Base-by-base conservation (phyloP, 2,329 filamentous ascomycete genomes). In the Fusarium devonianum region DNA sequence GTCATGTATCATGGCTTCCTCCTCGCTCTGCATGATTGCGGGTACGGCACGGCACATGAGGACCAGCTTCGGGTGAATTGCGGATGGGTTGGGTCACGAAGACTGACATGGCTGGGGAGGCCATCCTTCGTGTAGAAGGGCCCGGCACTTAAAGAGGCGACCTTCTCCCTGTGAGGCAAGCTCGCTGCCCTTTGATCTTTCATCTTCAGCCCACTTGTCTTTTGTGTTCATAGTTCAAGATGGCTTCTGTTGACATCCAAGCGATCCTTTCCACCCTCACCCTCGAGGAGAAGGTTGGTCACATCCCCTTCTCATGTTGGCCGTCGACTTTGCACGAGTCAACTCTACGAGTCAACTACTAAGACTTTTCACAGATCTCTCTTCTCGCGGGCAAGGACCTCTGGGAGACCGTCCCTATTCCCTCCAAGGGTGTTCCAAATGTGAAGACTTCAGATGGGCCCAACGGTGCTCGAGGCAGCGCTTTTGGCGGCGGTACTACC, bases 251-350 rank as follows among this genome's bases (percentile, higher is more conserved):
- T 50, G 58, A 65, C 43, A 59, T 68, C 2, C 55, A 57, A 21
- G 61, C 63, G 17, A 63, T 69, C 33, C 54, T 69, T 44, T 56
- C 66, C 26, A 65, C 56, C 38, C 58, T 69, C 49, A 65, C 60
- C 26, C 65, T 69, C 34, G 67, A 68, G 49, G 67, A 69, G 37
- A 69, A 69, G 60, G 67, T 63, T 23, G n/a, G 45, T 63, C 32
- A n/a, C 21, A 19, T 12, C 10, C 7, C 18, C n/a, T 13, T 10
- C 16, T 21, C n/a, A 9, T n/a, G n/a, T n/a, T n/a, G n/a, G n/a
- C n/a, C n/a, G n/a, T n/a, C n/a, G n/a, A n/a, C n/a, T n/a, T n/a
- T n/a, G n/a, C n/a, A n/a, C n/a, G n/a, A n/a, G n/a, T n/a, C n/a
- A n/a, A n/a, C n/a, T n/a, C n/a, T 18, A 16, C 12, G 8, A 47